Evolutionary conservation across 371 early-diverging fungal genomes (phyloP).

Genomic region (Ordospora colligata): DNA sequence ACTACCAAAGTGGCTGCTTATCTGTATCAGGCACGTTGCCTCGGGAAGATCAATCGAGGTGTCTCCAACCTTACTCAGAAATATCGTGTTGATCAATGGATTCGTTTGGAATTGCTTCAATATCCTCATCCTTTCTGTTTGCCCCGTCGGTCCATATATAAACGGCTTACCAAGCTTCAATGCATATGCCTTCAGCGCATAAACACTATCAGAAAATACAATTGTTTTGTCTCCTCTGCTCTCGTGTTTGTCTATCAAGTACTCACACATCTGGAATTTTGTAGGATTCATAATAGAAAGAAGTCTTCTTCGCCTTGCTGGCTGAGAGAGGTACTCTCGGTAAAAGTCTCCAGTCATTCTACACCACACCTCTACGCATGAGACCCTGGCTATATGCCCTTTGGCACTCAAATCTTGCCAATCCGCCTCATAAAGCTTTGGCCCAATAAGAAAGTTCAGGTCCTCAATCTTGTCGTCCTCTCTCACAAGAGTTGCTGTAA

Average conservation of each 20-base stretch:
- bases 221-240: slow-evolving; percentile 93
- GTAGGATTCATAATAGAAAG: slow-evolving; percentile 93
- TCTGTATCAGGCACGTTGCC: slow-evolving; percentile 93
- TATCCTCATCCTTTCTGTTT: slow-evolving; percentile 84
- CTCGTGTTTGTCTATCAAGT: slow-evolving; percentile 85
- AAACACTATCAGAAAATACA: slow-evolving; percentile 96
- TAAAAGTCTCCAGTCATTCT: slow-evolving; percentile 95
- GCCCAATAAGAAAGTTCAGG: slow-evolving; percentile 95
- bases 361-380: slow-evolving; percentile 98
- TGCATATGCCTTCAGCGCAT: slow-evolving; percentile 87
- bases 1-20: slow-evolving; percentile 94
- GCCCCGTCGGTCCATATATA: slow-evolving; percentile 89
- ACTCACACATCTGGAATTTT: slow-evolving; percentile 93
- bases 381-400: slow-evolving; percentile 93
- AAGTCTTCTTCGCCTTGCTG: slow-evolving; percentile 66
- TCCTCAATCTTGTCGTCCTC: slow-evolving; percentile 98
- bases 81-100: slow-evolving; percentile 81
- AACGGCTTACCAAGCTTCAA: slow-evolving; percentile 75
- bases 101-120: slow-evolving; percentile 86
- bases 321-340: slow-evolving; percentile 71
- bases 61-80: slow-evolving; percentile 96
- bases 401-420: slow-evolving; percentile 94
- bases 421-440: slow-evolving; percentile 98
- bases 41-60: slow-evolving; percentile 98
- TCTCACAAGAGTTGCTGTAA: slow-evolving; percentile 95